phyloP scores from a whole-genome alignment of 2,329 filamentous ascomycete species.

The Aaosphaeria pasadenensis region DNA sequence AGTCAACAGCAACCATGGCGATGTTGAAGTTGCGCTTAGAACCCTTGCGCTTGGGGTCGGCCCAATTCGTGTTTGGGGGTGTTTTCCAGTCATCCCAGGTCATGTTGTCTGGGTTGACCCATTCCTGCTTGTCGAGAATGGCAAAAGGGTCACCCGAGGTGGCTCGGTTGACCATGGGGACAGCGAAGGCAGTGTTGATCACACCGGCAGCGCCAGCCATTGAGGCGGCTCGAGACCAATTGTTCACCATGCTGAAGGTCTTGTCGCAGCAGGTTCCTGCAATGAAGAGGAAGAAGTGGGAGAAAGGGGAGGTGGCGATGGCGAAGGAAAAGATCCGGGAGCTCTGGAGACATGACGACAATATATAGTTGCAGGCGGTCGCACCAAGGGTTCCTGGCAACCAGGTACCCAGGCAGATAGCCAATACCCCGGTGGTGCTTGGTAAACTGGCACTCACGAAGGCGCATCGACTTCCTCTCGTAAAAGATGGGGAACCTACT shows the following conservation, averaged over 20 bases:
- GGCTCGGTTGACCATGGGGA: background rate
- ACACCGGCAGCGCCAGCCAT: slow-evolving; percentile 1
- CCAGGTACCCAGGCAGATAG: slow-evolving; percentile 9
- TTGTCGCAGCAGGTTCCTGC: background rate
- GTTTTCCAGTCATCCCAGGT: slow-evolving; percentile 50
- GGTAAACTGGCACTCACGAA: background rate
- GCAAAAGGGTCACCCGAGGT: slow-evolving; percentile 43
- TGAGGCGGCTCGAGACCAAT: background rate
- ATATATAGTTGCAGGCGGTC: background rate
- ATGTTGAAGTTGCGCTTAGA: slow-evolving; percentile 55
- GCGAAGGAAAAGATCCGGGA: background rate
- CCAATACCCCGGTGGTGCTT: slow-evolving; percentile 13
- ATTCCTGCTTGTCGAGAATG: slow-evolving; percentile 51
- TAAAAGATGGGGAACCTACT: background rate
- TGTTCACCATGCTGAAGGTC: background rate
- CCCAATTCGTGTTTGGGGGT: slow-evolving; percentile 50
- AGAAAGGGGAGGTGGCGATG: background rate
- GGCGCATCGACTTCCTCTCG: background rate
- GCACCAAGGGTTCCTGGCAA: background rate
- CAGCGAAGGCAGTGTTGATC: background rate
- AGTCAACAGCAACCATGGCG: slow-evolving; percentile 53
- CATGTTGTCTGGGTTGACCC: slow-evolving; percentile 55
- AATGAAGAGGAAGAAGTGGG: background rate
- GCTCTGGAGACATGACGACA: background rate
- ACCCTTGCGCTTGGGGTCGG: slow-evolving; percentile 44